Percentiles rank a stretch among this genome's conserved stretches.
Evolutionary conservation across 2,329 filamentous ascomycete genomes (phyloP).

Genomic region (Ceratocystis harringtonii): DNA sequence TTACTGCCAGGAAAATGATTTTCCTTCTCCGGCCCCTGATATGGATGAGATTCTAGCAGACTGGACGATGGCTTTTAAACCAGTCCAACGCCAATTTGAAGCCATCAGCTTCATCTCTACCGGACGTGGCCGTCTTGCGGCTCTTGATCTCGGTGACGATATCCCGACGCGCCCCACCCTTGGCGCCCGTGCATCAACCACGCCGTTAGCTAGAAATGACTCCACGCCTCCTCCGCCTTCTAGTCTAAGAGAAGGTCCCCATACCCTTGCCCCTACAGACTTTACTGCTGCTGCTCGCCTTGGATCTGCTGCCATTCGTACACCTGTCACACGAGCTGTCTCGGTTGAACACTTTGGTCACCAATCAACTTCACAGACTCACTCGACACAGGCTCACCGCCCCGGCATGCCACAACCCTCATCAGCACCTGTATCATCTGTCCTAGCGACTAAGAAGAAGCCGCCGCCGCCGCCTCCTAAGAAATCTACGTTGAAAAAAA

Average conservation of each 20-base stretch:
- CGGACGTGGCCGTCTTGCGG: slow-evolving; percentile 46
- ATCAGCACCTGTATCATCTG: slow-evolving; percentile 1
- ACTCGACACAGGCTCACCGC: not conserved
- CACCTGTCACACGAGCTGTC: slow-evolving; percentile 4
- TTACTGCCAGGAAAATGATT: slow-evolving; percentile 53
- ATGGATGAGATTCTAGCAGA: slow-evolving; percentile 54
- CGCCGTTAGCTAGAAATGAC: not conserved
- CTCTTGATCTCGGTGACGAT: slow-evolving; percentile 11
- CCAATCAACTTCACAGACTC: slow-evolving; percentile 10
- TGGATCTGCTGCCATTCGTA: not conserved
- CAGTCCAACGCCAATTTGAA: slow-evolving; percentile 52
- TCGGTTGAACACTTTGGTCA: slow-evolving; percentile 16
- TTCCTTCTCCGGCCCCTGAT: slow-evolving; percentile 56
- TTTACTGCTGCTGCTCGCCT: slow-evolving; percentile 15
- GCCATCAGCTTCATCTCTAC: slow-evolving; percentile 46
- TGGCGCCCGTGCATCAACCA: slow-evolving; percentile 9
- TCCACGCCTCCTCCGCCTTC: not conserved
- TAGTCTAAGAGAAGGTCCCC: slow-evolving; percentile 4
- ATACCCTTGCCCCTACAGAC: slow-evolving; percentile 15
- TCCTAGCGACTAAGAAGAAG: slow-evolving; percentile 10
- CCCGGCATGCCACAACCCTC: slow-evolving; percentile 8
- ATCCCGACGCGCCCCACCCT: not conserved
- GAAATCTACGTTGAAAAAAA: slow-evolving; percentile 48
- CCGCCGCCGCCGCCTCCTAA: slow-evolving; percentile 37
- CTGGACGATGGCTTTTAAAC: slow-evolving; percentile 50